Percentiles rank a stretch among this genome's conserved stretches.
phyloP scores from a whole-genome alignment of 495 filamentous ascomycete species.

The Hamigera avellanea region DNA sequence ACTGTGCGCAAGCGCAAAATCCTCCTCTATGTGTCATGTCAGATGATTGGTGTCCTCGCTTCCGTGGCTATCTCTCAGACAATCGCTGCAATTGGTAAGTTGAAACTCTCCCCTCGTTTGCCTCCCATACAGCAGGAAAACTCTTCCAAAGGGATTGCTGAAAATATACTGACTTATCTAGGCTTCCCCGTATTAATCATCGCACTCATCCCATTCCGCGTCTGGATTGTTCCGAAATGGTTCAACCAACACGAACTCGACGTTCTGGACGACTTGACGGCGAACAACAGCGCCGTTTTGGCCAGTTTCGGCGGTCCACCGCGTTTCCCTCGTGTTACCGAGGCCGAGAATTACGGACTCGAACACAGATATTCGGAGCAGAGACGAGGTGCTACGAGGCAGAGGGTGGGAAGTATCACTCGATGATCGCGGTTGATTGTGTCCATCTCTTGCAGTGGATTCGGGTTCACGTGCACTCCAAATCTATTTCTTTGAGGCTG shows the following conservation, averaged over 20 bases:
- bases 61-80: conserved; percentile 85
- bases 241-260: conserved; percentile 52
- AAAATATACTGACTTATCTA: neutral
- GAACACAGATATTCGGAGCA: conserved; percentile 9
- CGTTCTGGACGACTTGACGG: conserved; percentile 59
- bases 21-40: conserved; percentile 57
- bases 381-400: conserved; percentile 6
- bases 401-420: conserved; percentile 6
- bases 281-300: conserved; percentile 58
- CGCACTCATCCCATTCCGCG: conserved; percentile 58
- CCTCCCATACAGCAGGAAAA: neutral
- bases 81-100: conserved; percentile 61
- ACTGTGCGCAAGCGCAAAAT: conserved; percentile 37
- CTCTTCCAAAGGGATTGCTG: neutral
- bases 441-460: no score
- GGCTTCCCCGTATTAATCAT: conserved; percentile 69
- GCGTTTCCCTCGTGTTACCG: conserved; percentile 19
- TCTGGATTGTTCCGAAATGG: conserved; percentile 50
- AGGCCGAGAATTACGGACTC: conserved; percentile 6
- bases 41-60: conserved; percentile 59
- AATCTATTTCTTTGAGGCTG: no score
- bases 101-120: neutral
- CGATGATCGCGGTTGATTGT: conserved; percentile 2
- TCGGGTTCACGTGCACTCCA: no score
- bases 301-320: conserved; percentile 57